Conservation (phyloP, 768 basidiomycete species). For the Suillus subaureus region DNA sequence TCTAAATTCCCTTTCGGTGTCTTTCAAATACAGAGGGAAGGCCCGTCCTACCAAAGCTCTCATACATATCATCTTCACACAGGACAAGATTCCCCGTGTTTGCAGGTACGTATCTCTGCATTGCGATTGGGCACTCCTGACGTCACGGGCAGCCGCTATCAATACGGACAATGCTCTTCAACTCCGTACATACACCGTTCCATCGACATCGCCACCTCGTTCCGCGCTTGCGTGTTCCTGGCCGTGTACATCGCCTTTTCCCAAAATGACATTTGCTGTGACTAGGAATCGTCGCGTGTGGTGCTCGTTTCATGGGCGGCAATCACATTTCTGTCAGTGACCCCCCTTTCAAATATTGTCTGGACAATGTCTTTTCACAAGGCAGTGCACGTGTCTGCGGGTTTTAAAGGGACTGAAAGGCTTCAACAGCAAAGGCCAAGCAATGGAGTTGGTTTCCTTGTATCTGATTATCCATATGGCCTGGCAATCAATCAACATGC, state of each 20-base stretch:
- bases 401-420: neutral
- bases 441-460: neutral
- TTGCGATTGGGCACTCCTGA: neutral
- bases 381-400: neutral
- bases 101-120: neutral
- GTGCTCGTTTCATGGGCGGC: neutral
- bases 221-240: neutral
- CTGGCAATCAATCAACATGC: neutral
- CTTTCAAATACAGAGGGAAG: no score
- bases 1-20: no score
- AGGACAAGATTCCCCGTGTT: neutral
- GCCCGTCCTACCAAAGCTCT: neutral
- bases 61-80: neutral
- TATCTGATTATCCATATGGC: neutral
- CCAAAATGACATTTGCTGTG: neutral
- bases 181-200: neutral
- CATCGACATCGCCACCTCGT: constrained; percentile 3
- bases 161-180: neutral
- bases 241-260: neutral
- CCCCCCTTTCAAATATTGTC: neutral
- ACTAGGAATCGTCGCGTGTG: neutral
- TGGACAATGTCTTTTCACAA: neutral
- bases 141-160: neutral
- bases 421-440: neutral
- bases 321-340: neutral